phyloP scores from a whole-genome alignment of 1,284 basidiomycete genomes.

The Kwoniella shivajii region DNA sequence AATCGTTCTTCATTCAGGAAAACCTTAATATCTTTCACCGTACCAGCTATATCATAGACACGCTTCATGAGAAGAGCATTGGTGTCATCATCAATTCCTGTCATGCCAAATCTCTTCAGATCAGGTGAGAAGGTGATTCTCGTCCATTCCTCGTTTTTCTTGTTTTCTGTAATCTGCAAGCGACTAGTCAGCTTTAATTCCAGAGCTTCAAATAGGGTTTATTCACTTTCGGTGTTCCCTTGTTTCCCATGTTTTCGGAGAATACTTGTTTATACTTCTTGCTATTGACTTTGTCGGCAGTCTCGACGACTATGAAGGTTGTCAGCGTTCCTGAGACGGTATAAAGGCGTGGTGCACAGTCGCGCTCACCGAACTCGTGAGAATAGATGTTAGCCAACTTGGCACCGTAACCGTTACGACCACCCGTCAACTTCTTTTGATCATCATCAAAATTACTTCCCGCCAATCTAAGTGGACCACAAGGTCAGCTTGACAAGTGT shows the following conservation, averaged over 20 bases:
- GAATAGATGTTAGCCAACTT: conserved; percentile 99
- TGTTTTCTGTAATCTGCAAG: conserved; percentile 77
- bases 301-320: conserved; percentile 69
- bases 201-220: conserved; percentile 65
- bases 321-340: conserved; percentile 10
- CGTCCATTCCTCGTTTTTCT: conserved; percentile 87
- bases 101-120: conserved; percentile 89
- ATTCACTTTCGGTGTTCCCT: conserved; percentile 71
- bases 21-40: conserved; percentile 90
- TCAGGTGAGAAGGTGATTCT: conserved; percentile 94
- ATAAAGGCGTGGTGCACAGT: background rate
- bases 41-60: conserved; percentile 97
- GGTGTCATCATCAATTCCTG: conserved; percentile 86
- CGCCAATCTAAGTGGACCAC: conserved; percentile 61
- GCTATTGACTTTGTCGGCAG: conserved; percentile 81
- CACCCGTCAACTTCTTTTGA: conserved; percentile 98
- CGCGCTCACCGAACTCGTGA: conserved; percentile 71
- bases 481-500: background rate
- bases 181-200: conserved; percentile 73
- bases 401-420: conserved; percentile 97
- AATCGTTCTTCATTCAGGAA: conserved; percentile 88
- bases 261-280: conserved; percentile 97
- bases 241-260: conserved; percentile 89
- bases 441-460: conserved; percentile 99
- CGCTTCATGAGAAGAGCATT: conserved; percentile 88